Evolutionary conservation across 1,284 basidiomycete species (phyloP).

Genomic region (Ganoderma leucocontextum): DNA sequence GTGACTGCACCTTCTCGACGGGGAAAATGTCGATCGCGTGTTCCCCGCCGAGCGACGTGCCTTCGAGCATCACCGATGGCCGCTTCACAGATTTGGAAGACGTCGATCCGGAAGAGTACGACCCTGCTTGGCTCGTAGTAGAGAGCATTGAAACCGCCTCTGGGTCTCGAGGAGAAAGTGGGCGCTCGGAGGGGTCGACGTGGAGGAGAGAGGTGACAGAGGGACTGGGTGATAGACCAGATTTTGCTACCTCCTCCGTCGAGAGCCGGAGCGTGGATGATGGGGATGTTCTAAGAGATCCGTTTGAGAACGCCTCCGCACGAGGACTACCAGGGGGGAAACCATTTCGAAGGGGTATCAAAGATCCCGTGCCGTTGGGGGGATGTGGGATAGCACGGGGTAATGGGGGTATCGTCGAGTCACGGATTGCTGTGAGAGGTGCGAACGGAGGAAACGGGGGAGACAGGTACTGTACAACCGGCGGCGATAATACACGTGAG

Average conservation of each 20-base stretch:
- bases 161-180: conserved; percentile 9
- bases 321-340: conserved; percentile 2
- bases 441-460: conserved; percentile 74
- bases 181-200: neutral
- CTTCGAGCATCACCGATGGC: conserved; percentile 43
- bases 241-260: conserved; percentile 18
- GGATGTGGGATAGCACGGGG: neutral
- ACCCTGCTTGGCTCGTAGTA: conserved; percentile 17
- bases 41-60: conserved; percentile 47
- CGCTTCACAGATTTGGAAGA: conserved; percentile 28
- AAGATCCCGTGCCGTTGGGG: neutral
- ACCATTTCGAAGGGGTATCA: conserved; percentile 9
- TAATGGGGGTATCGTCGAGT: conserved; percentile 1
- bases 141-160: conserved; percentile 25
- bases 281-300: conserved; percentile 23
- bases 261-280: conserved; percentile 25
- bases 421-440: conserved; percentile 51
- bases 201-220: conserved; percentile 23
- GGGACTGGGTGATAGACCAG: conserved; percentile 19
- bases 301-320: conserved; percentile 10
- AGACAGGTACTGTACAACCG: conserved; percentile 70
- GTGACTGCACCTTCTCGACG: conserved; percentile 50
- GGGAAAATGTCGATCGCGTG: conserved; percentile 54
- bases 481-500: conserved; percentile 66
- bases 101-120: conserved; percentile 21